These are phyloP conservation scores for Digitaria exilis DNA, from an alignment of 202 grass and related monocot species.

Conservation along the genomic window DNA sequence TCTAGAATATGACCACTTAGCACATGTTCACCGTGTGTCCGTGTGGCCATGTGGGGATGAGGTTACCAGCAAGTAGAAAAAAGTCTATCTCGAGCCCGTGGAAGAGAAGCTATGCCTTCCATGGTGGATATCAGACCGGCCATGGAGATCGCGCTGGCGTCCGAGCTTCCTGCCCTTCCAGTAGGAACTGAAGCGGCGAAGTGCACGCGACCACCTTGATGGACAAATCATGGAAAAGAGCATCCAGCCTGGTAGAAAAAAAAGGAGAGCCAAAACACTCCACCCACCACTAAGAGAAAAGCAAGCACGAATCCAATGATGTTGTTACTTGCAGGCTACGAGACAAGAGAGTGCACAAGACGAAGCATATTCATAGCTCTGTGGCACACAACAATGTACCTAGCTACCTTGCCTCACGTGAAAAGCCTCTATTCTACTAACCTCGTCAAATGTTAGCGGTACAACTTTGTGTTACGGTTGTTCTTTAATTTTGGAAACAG, in stretches of 20 bases:
- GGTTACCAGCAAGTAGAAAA: too few relatives aligned
- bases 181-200: neutral
- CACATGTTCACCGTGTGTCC: too few relatives aligned
- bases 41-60: too few relatives aligned
- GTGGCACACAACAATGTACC: conserved; percentile 1
- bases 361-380: neutral
- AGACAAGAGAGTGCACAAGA: conserved; percentile 4
- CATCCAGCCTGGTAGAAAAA: neutral
- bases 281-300: neutral
- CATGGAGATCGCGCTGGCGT: neutral
- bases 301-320: conserved; percentile 20
- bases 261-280: neutral
- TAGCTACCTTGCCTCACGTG: conserved; percentile 25
- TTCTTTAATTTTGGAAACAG: conserved; percentile 10
- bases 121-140: too few relatives aligned
- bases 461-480: neutral
- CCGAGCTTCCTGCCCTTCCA: neutral
- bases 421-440: neutral
- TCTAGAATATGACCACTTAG: too few relatives aligned
- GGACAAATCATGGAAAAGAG: neutral
- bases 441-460: neutral
- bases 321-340: conserved; percentile 31
- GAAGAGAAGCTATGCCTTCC: too few relatives aligned
- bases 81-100: too few relatives aligned
- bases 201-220: too few relatives aligned